Conservation (phyloP, 1,284 basidiomycete genomes). For the Inonotus obliquus region DNA sequence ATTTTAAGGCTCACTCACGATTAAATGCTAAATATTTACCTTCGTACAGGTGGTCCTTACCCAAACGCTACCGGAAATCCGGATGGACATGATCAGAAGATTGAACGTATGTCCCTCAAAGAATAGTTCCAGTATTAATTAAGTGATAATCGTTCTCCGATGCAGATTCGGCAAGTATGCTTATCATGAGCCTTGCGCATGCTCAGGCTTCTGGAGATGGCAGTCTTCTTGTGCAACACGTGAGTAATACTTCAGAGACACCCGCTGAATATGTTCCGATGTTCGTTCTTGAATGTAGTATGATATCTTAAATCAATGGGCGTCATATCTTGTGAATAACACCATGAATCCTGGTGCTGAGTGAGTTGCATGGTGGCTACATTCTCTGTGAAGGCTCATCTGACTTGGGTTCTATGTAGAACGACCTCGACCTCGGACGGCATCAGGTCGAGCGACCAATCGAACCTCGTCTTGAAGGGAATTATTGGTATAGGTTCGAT, state of each 20-base stretch:
- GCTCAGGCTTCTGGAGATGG: constrained; percentile 27
- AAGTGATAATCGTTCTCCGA: not conserved
- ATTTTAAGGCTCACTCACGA: not conserved
- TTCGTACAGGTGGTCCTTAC: constrained; percentile 27
- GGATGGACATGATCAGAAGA: constrained; percentile 22
- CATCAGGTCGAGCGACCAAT: constrained; percentile 18
- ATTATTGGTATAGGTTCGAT: constrained; percentile 40
- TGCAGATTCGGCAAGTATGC: constrained; percentile 33
- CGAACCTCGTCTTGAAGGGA: constrained; percentile 39
- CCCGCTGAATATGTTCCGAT: not conserved
- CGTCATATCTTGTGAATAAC: constrained; percentile 33
- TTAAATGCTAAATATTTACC: not conserved
- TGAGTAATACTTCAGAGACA: constrained; percentile 4
- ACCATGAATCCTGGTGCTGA: constrained; percentile 33
- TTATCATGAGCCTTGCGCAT: constrained; percentile 37
- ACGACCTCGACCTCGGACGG: constrained; percentile 4
- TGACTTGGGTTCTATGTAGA: constrained; percentile 19
- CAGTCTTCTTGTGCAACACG: constrained; percentile 15
- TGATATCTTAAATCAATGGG: constrained; percentile 36
- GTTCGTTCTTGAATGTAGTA: constrained; percentile 36
- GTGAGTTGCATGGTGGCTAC: constrained; percentile 27
- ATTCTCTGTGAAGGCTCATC: constrained; percentile 14
- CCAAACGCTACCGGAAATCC: constrained; percentile 27
- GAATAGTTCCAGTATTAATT: not conserved
- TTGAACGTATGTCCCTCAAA: constrained; percentile 26